Evolutionary conservation across 2,329 filamentous ascomycete species (phyloP).

Genomic region (Talaromyces sp.): DNA sequence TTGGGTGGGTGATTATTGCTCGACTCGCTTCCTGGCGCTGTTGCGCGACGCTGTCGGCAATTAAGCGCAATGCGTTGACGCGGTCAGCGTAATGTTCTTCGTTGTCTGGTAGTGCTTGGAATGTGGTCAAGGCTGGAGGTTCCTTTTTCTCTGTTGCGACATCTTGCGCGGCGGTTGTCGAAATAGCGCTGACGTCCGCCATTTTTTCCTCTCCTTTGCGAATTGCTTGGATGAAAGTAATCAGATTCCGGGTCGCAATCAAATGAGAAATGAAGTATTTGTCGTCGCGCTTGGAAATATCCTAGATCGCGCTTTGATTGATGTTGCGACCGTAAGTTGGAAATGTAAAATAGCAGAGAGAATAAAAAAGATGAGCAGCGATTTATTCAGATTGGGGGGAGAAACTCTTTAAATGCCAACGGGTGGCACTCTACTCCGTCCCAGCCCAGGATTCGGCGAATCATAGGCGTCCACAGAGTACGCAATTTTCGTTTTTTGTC

Average conservation of each 20-base stretch:
- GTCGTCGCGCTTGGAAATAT: neutral
- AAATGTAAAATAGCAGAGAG: neutral
- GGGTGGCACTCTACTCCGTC: neutral
- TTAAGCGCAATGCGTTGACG: conserved; percentile 62
- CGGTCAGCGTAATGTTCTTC: conserved; percentile 50
- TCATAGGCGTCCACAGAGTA: neutral
- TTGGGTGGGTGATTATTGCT: conserved; percentile 58
- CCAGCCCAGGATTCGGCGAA: neutral
- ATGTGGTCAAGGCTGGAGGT: conserved; percentile 22
- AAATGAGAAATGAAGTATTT: no score
- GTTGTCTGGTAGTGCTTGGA: conserved; percentile 28
- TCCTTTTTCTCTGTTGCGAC: neutral
- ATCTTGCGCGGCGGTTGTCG: neutral
- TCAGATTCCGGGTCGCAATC: no score
- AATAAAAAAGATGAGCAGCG: neutral
- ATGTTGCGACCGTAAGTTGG: neutral
- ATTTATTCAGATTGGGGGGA: neutral
- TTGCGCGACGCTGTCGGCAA: conserved; percentile 77
- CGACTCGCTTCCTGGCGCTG: conserved; percentile 65
- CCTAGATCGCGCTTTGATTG: neutral
- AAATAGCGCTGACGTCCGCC: neutral
- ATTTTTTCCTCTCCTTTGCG: no score
- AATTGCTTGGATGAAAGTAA: no score
- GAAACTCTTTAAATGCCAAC: neutral
- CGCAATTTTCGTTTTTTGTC: neutral